Percentiles rank a stretch among this genome's conserved stretches.
Conservation (phyloP, 208 protist genomes). For the Leishmania aethiopica region DNA sequence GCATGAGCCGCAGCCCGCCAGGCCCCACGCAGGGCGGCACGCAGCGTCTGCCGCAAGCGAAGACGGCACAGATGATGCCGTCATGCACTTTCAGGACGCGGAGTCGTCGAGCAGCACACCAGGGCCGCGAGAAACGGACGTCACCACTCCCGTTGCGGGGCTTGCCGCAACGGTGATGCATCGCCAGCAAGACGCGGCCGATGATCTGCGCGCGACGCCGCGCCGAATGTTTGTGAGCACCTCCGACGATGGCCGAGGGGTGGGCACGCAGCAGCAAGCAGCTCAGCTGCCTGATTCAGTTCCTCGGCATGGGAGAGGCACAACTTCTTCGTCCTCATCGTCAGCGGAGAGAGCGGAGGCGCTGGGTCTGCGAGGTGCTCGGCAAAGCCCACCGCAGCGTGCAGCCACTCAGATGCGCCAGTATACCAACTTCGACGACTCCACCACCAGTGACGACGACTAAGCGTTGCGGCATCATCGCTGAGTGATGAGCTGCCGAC, state of each 20-base stretch:
- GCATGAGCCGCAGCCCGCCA: not conserved
- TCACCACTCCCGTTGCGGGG: not conserved
- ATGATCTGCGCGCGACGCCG: slow-evolving; percentile 33
- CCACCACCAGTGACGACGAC: slow-evolving; percentile 23
- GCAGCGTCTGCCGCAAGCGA: slow-evolving; percentile 1
- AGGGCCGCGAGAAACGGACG: not conserved
- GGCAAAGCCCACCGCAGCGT: slow-evolving; percentile 10
- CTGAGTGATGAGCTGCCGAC: not conserved
- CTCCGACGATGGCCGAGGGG: slow-evolving; percentile 11
- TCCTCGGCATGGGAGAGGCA: slow-evolving; percentile 46
- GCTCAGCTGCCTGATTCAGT: slow-evolving; percentile 23
- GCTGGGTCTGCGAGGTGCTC: slow-evolving; percentile 15
- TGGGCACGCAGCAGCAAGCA: slow-evolving; percentile 27
- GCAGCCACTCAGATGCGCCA: not conserved
- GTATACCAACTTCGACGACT: slow-evolving; percentile 54
- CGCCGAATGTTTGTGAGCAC: slow-evolving; percentile 39
- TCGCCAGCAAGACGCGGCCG: slow-evolving; percentile 3
- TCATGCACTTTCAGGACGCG: slow-evolving; percentile 21
- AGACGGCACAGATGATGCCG: slow-evolving; percentile 15
- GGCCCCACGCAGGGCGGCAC: not conserved
- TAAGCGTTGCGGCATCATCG: not conserved
- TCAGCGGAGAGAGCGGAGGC: slow-evolving; percentile 27
- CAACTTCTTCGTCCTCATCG: slow-evolving; percentile 54
- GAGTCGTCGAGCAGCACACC: not conserved
- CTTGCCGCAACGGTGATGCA: slow-evolving; percentile 14